Conservation (phyloP, 106 monocot species). For the Dendrobium officinale region DNA sequence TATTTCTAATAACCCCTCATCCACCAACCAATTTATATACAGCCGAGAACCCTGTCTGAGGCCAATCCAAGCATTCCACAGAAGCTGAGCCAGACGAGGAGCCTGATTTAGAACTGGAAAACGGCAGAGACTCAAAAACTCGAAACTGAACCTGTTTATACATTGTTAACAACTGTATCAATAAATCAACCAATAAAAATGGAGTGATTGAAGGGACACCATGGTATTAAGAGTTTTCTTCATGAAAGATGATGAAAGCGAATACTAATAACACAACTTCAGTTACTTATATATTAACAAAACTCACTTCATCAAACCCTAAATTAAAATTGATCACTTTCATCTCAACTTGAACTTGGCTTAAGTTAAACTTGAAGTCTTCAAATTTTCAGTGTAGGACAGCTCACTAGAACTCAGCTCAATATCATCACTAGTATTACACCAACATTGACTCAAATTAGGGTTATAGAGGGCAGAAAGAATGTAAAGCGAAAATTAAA, state of each 20-base stretch:
- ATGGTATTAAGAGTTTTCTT: neutral
- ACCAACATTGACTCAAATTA: too few relatives aligned
- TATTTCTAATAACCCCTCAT: too few relatives aligned
- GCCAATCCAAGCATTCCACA: conserved; percentile 2
- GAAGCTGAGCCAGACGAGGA: too few relatives aligned
- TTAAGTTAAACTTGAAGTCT: too few relatives aligned
- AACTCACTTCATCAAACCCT: too few relatives aligned
- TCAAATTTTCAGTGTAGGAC: too few relatives aligned
- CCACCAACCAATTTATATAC: neutral
- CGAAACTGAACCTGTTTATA: neutral
- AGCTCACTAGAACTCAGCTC: too few relatives aligned
- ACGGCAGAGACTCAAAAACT: neutral
- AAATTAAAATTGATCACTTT: too few relatives aligned
- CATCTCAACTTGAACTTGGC: too few relatives aligned
- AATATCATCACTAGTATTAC: too few relatives aligned
- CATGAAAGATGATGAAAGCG: neutral
- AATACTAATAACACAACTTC: too few relatives aligned
- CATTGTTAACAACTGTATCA: neutral
- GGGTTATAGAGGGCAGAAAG: neutral
- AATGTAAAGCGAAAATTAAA: neutral
- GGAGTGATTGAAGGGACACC: neutral
- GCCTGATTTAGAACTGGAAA: neutral
- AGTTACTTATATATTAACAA: too few relatives aligned
- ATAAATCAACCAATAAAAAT: neutral
- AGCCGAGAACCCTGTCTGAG: conserved; percentile 1